phyloP scores from a whole-genome alignment of 1,284 basidiomycete species.

The Dichomitus squalens region DNA sequence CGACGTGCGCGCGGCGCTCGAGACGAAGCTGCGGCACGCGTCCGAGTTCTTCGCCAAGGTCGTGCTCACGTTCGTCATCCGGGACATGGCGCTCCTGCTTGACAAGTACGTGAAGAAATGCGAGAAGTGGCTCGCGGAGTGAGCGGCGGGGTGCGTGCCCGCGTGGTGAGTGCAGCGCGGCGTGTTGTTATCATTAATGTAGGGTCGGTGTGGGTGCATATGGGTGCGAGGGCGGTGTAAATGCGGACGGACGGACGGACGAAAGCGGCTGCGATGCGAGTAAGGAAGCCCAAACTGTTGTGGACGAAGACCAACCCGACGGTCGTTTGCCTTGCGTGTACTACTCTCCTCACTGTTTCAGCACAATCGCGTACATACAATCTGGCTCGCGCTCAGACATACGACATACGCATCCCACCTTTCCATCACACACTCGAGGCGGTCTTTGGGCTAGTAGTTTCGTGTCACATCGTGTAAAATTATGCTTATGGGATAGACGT shows the following conservation, averaged over 20 bases:
- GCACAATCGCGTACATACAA: constrained; percentile 5
- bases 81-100: constrained; percentile 79
- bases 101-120: constrained; percentile 93
- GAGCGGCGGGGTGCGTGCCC: not conserved
- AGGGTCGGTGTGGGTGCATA: not conserved
- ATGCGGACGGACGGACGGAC: not conserved
- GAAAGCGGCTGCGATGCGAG: not conserved
- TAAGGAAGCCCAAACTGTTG: not conserved
- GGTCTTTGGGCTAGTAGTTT: constrained; percentile 1
- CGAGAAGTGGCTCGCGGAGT: constrained; percentile 86
- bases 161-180: not conserved
- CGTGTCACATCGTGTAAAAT: constrained; percentile 29
- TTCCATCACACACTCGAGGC: not conserved
- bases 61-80: constrained; percentile 89
- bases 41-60: constrained; percentile 93
- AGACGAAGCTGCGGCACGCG: constrained; percentile 74
- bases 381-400: not conserved
- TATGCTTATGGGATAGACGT: constrained; percentile 37
- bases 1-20: constrained; percentile 66
- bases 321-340: constrained; percentile 1
- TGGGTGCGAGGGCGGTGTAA: not conserved
- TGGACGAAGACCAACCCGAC: not conserved
- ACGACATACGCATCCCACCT: not conserved
- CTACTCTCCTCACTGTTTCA: not conserved
- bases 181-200: not conserved